Conservation (phyloP, 108 stramenopile genomes). For the Skeletonema potamos region DNA sequence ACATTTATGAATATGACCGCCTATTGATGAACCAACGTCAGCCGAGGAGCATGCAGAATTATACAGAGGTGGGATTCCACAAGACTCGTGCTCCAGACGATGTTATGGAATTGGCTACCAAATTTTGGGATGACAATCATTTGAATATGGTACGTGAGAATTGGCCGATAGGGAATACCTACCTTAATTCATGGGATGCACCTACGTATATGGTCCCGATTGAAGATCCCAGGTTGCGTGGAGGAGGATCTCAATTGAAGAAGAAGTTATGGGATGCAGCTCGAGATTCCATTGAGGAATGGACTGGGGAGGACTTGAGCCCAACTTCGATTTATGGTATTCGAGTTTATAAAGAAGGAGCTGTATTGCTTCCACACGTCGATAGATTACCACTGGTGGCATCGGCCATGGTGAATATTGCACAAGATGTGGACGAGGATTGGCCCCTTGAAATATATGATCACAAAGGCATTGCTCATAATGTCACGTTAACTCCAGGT, state of each 20-base stretch:
- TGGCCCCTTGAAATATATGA: constrained; percentile 89
- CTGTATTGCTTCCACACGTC: constrained; percentile 63
- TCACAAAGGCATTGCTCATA: constrained; percentile 86
- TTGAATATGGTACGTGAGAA: constrained; percentile 36
- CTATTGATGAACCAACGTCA: constrained; percentile 44
- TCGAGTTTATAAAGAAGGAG: constrained; percentile 48
- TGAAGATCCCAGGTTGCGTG: constrained; percentile 4
- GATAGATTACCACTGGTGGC: constrained; percentile 83
- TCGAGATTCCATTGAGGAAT: constrained; percentile 41
- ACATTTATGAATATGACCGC: constrained; percentile 50
- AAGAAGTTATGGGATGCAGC: constrained; percentile 33
- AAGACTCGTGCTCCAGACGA: constrained; percentile 58
- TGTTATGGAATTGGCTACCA: constrained; percentile 44
- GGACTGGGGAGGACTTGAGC: constrained; percentile 51
- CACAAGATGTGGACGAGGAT: constrained; percentile 90
- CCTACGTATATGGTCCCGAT: constrained; percentile 39
- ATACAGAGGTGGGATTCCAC: constrained; percentile 66
- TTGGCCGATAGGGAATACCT: constrained; percentile 62
- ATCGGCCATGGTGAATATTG: constrained; percentile 90
- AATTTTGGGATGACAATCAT: constrained; percentile 66
- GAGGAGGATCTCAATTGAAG: constrained; percentile 16
- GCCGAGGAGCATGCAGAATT: constrained; percentile 46
- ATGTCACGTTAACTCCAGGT: constrained; percentile 80
- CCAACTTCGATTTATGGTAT: constrained; percentile 46
- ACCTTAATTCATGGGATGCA: constrained; percentile 53